Base-by-base conservation (phyloP, 768 basidiomycete genomes). In the Coprinopsis cinerea region DNA sequence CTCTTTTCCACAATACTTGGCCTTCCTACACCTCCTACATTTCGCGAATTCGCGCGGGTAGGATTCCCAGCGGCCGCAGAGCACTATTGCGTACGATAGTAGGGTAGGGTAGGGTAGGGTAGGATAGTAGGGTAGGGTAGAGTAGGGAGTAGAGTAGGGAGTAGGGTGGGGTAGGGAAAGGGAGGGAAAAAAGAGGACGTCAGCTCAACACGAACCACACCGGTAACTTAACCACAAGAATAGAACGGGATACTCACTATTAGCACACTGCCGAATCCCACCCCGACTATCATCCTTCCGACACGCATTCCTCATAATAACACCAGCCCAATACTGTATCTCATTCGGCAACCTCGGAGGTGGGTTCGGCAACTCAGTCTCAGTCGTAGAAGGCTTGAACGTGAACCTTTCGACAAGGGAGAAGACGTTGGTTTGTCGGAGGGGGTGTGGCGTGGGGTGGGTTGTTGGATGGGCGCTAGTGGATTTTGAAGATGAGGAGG, bases 271-370 rank as follows among this genome's bases (percentile, higher is more conserved):
- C 49, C 96, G 69, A 54, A 97, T 93, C 10, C 96, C 96, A 46
- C 93, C 93, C 28, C 85, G 71, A 43, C 76, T 82, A 55, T 98
- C 95, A 58, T 98, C 96, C 71, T 99, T 98, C 63, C 95, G 74
- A 68, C 96, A 99, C 11, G 96, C 96, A 64, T 99, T 99, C 46
- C 96, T 79, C 96, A 98, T 99, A 61, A 98, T 96, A n/a, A 97
- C 95, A 2, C 93, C 92, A 0, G 95, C 96, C 96, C 96, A 98
- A 59, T 97, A 96, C 66, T 96, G 92, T 20, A 99, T 95, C 64
- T 98, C 95, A 9, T 77, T 73, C 0, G 93, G 92, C 5, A 93
- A 69, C 42, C 81, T 75, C 2, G 86, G 84, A 3, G 80, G 83
- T 0, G 83, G 80, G 47, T 81, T 81, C 4, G 79, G 79, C 47